Evolutionary conservation across 2,329 filamentous ascomycete genomes (phyloP).

Genomic region (Paraphaeosphaeria sporulosa): DNA sequence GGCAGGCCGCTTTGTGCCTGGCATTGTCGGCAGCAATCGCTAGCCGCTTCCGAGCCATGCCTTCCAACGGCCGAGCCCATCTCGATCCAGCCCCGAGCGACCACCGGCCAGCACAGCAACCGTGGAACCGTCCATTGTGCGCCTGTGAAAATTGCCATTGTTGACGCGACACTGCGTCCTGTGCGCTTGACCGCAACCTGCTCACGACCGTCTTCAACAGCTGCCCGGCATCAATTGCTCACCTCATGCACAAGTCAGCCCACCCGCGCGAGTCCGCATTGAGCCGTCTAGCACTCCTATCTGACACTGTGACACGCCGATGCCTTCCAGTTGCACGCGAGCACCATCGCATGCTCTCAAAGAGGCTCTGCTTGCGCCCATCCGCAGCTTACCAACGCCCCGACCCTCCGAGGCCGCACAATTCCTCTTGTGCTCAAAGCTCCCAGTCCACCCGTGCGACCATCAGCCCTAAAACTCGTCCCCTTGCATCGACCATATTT

Average conservation of each 20-base stretch:
- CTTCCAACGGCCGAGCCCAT: not conserved
- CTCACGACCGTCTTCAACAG: not conserved
- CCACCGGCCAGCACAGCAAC: not conserved
- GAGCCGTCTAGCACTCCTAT: not conserved
- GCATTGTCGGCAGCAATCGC: conserved; percentile 1
- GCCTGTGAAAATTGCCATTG: not conserved
- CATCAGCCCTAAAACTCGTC: conserved; percentile 5
- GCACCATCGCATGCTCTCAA: not conserved
- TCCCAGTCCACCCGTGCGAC: not conserved
- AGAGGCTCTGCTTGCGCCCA: not conserved
- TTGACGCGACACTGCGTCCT: not conserved
- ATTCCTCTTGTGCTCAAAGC: not conserved
- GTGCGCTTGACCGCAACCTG: not conserved
- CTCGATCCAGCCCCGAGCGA: not conserved
- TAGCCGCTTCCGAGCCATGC: conserved; percentile 3
- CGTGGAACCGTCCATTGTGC: not conserved
- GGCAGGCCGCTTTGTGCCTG: conserved; percentile 9
- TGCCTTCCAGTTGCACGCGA: not conserved
- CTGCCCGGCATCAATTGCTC: not conserved
- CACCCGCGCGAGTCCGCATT: conserved; percentile 4
- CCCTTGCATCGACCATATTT: not conserved
- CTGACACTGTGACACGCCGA: not conserved
- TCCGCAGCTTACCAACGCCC: conserved; percentile 3
- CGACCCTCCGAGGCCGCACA: conserved; percentile 1
- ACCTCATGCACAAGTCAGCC: not conserved